Percentiles rank a stretch among this genome's conserved stretches.
Conservation (phyloP, 176 grass and related monocot species). For the Microstegium vimineum region DNA sequence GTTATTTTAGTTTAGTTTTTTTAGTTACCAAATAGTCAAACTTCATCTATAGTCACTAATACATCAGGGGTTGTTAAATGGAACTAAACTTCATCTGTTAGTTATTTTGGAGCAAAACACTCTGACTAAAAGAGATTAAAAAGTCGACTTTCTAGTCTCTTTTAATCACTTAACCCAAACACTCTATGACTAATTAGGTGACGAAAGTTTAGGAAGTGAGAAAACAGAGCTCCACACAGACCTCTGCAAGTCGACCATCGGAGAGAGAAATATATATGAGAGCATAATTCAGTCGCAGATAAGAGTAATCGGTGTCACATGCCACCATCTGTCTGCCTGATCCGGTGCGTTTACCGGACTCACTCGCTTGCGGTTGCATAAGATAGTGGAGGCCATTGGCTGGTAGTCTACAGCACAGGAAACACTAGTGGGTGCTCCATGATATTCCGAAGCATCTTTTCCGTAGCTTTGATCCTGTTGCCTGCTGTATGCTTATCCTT, state of each 20-base stretch:
- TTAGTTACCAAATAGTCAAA: too few relatives aligned
- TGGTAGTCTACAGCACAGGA: neutral
- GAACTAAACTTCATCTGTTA: too few relatives aligned
- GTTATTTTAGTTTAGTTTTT: too few relatives aligned
- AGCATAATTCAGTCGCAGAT: neutral
- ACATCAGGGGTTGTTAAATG: too few relatives aligned
- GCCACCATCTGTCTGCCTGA: conserved; percentile 14
- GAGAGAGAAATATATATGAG: neutral
- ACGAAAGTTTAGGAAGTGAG: too few relatives aligned
- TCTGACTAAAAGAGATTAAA: too few relatives aligned
- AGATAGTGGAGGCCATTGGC: conserved; percentile 14
- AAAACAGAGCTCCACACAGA: too few relatives aligned
- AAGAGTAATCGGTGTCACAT: neutral
- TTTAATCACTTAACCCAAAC: too few relatives aligned
- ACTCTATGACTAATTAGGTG: too few relatives aligned
- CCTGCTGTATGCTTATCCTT: conserved; percentile 1
- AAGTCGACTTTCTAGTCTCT: too few relatives aligned
- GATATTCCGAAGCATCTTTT: conserved; percentile 25
- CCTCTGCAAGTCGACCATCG: neutral
- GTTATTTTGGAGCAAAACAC: too few relatives aligned
- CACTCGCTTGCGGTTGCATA: neutral
- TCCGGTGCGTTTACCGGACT: neutral
- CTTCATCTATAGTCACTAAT: too few relatives aligned
- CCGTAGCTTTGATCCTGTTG: conserved; percentile 4
- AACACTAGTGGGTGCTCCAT: conserved; percentile 15